Percentiles rank a stretch among this genome's conserved stretches.
Evolutionary conservation across 768 basidiomycete genomes (phyloP).

Genomic region (Boletus sp.): DNA sequence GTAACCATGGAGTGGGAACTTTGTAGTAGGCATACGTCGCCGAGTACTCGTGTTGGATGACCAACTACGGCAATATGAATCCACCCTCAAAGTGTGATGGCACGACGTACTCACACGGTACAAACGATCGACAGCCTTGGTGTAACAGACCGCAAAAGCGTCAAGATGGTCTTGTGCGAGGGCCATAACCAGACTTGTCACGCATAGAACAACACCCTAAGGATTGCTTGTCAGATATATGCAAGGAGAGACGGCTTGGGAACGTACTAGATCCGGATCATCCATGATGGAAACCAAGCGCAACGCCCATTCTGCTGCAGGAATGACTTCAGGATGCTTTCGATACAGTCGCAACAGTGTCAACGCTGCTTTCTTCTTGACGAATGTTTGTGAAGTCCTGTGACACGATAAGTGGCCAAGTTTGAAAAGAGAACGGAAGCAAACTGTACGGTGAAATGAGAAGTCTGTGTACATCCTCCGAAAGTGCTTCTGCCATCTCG

Average conservation of each 20-base stretch:
- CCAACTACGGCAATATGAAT: conserved; percentile 51
- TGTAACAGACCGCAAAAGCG: conserved; percentile 88
- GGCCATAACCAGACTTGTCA: conserved; percentile 90
- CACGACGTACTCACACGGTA: conserved; percentile 54
- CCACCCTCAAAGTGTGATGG: neutral
- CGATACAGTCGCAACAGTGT: conserved; percentile 91
- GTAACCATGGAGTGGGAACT: conserved; percentile 96
- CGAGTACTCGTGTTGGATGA: conserved; percentile 87
- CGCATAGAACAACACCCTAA: conserved; percentile 92
- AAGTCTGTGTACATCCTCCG: conserved; percentile 90
- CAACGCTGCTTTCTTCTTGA: conserved; percentile 97
- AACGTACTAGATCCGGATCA: conserved; percentile 74
- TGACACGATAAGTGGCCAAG: conserved; percentile 13
- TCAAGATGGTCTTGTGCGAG: conserved; percentile 93
- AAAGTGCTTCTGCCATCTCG: conserved; percentile 97
- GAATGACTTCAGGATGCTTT: conserved; percentile 93
- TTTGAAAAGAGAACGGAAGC: neutral
- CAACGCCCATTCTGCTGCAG: conserved; percentile 92
- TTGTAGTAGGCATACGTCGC: conserved; percentile 96
- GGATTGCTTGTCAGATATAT: conserved; percentile 4
- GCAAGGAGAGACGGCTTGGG: neutral
- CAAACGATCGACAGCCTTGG: conserved; percentile 89
- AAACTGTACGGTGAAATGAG: conserved; percentile 85
- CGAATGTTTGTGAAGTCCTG: conserved; percentile 92
- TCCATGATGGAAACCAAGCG: conserved; percentile 96